Evolutionary conservation across 139 green algal genomes (phyloP), one percentile per base, ranked within the genome.

Genomic region (Yamagishiella unicocca): DNA sequence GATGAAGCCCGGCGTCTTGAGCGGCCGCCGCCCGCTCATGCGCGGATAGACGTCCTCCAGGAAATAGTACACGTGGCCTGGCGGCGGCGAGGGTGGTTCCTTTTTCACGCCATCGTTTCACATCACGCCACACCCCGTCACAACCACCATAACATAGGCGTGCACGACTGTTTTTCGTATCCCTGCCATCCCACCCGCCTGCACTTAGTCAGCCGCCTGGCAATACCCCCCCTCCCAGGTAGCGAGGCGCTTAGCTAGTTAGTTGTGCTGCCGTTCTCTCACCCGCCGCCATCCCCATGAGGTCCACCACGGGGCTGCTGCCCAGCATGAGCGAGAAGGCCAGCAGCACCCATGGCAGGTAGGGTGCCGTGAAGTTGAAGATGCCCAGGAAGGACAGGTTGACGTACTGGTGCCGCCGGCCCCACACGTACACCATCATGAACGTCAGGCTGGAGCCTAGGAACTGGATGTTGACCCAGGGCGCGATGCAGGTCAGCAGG

Each of bases 381-480:
- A 99, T 94, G 27, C 98, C 98, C 78, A 99, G 90, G 90, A 99
- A 99, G 89, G 92, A 97, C 64, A 99, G 95, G 38, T 97, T 96
- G 3, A 99, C 95, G 78, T 98, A 96, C 71, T 93, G 95, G 91
- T 99, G 96, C 38, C 97, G 92, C 50, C 98, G 90, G 12, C 95
- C 97, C 98, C 98, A 99, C 22, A 99, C 98, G 83, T 99, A 99
- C 76, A 98, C 96, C 95, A 99, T 97, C 97, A 99, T 99, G 93
- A 99, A 99, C 0, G 98, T 99, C 8, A 99, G 94, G 14, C 92
- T 96, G 24, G 94, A 95, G 24, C 98, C 98, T 53, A 99, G 92
- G 92, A 99, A 99, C 80, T 98, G 96, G 46, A 99, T 94, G 87
- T 98, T 97, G 14, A 97, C 96, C 89, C 98, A 99, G 19, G 95